A percentile compares a stretch with the other conserved stretches of the same genome.
Evolutionary conservation across 495 filamentous ascomycete species (phyloP).

Genomic region (Neurospora sp.): DNA sequence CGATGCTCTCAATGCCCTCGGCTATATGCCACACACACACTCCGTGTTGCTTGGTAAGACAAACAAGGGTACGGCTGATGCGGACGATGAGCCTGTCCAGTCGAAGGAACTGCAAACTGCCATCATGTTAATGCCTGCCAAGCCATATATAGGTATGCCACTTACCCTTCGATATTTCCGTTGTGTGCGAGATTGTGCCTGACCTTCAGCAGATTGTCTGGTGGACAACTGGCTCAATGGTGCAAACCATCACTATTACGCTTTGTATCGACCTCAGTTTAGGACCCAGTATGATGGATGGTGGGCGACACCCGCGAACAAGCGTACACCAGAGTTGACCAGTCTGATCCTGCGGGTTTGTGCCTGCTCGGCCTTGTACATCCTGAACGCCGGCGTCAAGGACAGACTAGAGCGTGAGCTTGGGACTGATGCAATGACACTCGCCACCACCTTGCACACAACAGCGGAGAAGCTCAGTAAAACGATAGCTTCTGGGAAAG

Average conservation of each 20-base stretch:
- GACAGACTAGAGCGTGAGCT: slow-evolving; percentile 40
- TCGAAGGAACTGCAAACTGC: slow-evolving; percentile 20
- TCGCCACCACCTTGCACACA: slow-evolving; percentile 33
- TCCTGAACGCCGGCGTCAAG: slow-evolving; percentile 23
- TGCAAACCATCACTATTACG: slow-evolving; percentile 41
- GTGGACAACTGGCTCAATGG: slow-evolving; percentile 39
- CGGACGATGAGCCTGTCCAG: slow-evolving; percentile 11
- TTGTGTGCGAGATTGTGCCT: slow-evolving; percentile 4
- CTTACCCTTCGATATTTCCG: neutral
- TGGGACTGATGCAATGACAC: slow-evolving; percentile 22
- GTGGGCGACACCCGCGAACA: slow-evolving; percentile 31
- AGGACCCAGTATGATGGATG: slow-evolving; percentile 37
- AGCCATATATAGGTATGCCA: slow-evolving; percentile 23
- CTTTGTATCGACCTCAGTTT: slow-evolving; percentile 39
- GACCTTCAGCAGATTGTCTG: slow-evolving; percentile 34
- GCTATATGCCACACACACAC: slow-evolving; percentile 23
- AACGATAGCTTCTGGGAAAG: slow-evolving; percentile 36
- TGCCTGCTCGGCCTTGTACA: slow-evolving; percentile 39
- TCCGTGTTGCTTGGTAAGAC: slow-evolving; percentile 20
- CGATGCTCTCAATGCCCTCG: slow-evolving; percentile 21
- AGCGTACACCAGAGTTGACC: slow-evolving; percentile 35
- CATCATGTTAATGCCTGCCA: slow-evolving; percentile 11
- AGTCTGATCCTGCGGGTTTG: slow-evolving; percentile 43
- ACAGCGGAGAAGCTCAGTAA: slow-evolving; percentile 35
- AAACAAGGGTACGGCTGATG: slow-evolving; percentile 4